Conservation (phyloP, 1,284 basidiomycete genomes). For the Trametes pubescens region DNA sequence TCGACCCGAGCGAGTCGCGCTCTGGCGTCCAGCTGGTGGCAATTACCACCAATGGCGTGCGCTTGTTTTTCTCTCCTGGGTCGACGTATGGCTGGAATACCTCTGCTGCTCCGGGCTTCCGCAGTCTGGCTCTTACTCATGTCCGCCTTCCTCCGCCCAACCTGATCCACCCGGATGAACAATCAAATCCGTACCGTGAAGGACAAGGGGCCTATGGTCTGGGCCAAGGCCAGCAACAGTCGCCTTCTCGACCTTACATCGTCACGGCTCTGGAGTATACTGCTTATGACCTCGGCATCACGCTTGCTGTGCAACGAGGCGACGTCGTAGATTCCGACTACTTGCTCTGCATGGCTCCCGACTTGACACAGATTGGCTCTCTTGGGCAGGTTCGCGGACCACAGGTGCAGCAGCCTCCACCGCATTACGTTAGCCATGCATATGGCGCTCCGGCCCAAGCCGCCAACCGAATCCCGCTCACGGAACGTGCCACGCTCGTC, state of each 20-base stretch:
- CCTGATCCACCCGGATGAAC: slow-evolving; percentile 78
- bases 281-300: slow-evolving; percentile 70
- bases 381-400: slow-evolving; percentile 64
- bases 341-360: slow-evolving; percentile 79
- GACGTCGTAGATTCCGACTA: slow-evolving; percentile 80
- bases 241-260: slow-evolving; percentile 60
- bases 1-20: slow-evolving; percentile 69
- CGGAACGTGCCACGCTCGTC: slow-evolving; percentile 79
- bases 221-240: slow-evolving; percentile 53
- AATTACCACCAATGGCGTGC: slow-evolving; percentile 79
- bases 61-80: slow-evolving; percentile 75
- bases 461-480: slow-evolving; percentile 66
- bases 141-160: slow-evolving; percentile 83
- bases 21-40: slow-evolving; percentile 80
- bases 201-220: slow-evolving; percentile 52
- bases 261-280: slow-evolving; percentile 63
- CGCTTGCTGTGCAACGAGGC: slow-evolving; percentile 72
- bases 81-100: slow-evolving; percentile 53
- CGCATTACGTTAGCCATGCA: slow-evolving; percentile 45
- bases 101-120: slow-evolving; percentile 46
- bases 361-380: slow-evolving; percentile 72
- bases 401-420: slow-evolving; percentile 49
- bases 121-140: slow-evolving; percentile 73
- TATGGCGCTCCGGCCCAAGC: slow-evolving; percentile 50
- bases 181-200: slow-evolving; percentile 57